These are phyloP conservation scores for California macrophylla DNA, from an alignment of 441 rosid genomes.

Conservation along the genomic window DNA sequence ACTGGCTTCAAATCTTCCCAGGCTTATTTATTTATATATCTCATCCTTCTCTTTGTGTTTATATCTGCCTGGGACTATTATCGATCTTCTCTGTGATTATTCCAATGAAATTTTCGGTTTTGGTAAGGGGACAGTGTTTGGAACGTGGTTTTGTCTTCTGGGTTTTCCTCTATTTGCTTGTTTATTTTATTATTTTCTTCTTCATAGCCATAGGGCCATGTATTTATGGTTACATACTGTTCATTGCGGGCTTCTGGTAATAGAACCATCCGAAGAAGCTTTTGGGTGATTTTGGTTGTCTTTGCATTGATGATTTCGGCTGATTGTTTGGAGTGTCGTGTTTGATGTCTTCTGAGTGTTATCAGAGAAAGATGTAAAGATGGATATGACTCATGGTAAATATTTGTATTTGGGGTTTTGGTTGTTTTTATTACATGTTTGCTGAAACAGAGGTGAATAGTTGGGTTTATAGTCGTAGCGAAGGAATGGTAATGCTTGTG, in stretches of 20 bases:
- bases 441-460: slow-evolving; percentile 30
- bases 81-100: slow-evolving; percentile 25
- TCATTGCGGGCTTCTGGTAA: slow-evolving; percentile 19
- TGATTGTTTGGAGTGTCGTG: slow-evolving; percentile 23
- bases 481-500: slow-evolving; percentile 36
- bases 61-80: slow-evolving; percentile 47
- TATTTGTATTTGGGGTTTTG: neutral
- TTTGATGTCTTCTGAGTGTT: slow-evolving; percentile 14
- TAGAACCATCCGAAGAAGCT: slow-evolving; percentile 27
- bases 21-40: slow-evolving; percentile 12
- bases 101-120: slow-evolving; percentile 23
- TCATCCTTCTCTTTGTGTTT: slow-evolving; percentile 29
- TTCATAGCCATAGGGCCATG: slow-evolving; percentile 16
- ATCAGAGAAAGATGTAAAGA: slow-evolving; percentile 3
- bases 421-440: slow-evolving; percentile 14
- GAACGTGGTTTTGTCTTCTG: slow-evolving; percentile 50
- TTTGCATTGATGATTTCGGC: slow-evolving; percentile 23
- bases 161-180: slow-evolving; percentile 25
- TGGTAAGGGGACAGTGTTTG: slow-evolving; percentile 35
- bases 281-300: slow-evolving; percentile 26
- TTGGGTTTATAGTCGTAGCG: slow-evolving; percentile 18
- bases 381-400: neutral
- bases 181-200: slow-evolving; percentile 9
- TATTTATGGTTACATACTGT: slow-evolving; percentile 15
- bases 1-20: slow-evolving; percentile 21